Evolutionary conservation across 2,329 filamentous ascomycete genomes (phyloP), one percentile per base, ranked within the genome.

Genomic region (Dactylellina haptotyla): DNA sequence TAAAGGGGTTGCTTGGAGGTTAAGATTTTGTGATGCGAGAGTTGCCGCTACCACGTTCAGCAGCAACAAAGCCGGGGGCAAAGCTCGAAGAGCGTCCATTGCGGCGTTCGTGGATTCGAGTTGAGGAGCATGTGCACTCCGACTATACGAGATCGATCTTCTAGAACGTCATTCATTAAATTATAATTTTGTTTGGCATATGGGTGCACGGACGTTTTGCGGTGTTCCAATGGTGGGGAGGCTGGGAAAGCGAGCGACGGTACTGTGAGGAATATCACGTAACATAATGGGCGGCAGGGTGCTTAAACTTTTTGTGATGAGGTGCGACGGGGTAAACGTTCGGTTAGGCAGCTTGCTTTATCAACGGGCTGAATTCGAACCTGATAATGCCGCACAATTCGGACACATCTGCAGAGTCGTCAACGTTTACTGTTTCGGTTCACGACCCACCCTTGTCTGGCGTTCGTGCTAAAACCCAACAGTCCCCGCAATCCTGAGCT

Each of bases 111-210:
- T n/a, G n/a, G n/a, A n/a, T n/a, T n/a, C n/a, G n/a, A n/a, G n/a
- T n/a, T n/a, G n/a, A n/a, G n/a, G n/a, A n/a, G n/a, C n/a, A n/a
- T n/a, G n/a, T n/a, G n/a, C n/a, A n/a, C n/a, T n/a, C n/a, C n/a
- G n/a, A n/a, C n/a, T n/a, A n/a, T n/a, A n/a, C n/a, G n/a, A n/a
- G n/a, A n/a, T 4, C 20, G 39, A 45, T 12, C 18, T 10, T 59
- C 20, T 39, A 54, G 54, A 56, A 34, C 50, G 61, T 56, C 58
- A 62, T 62, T 28, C 43, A 62, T 62, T n/a, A n/a, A n/a, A n/a
- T n/a, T n/a, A n/a, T n/a, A n/a, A n/a, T n/a, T n/a, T n/a, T n/a
- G n/a, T n/a, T n/a, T n/a, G n/a, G n/a, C n/a, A n/a, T n/a, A n/a
- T n/a, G n/a, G n/a, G n/a, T n/a, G n/a, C n/a, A n/a, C n/a, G n/a